Evolutionary conservation across 441 rosid species (phyloP), one percentile per base, ranked within the genome.

Genomic region (Gossypium trilobum): DNA sequence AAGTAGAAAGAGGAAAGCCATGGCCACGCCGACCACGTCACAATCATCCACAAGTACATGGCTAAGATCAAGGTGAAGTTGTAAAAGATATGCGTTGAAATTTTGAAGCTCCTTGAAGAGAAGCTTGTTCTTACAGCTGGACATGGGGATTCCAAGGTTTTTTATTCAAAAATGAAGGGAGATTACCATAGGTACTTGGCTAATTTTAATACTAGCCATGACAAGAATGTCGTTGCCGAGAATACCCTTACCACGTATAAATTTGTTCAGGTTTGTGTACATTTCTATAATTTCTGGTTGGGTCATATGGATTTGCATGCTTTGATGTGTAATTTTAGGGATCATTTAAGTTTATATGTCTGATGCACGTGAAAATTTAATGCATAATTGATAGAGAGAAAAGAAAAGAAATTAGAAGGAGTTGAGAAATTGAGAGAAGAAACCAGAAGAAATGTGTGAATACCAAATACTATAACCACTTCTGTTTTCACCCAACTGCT

Each of bases 1-100:
- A 90, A 89, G 81, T 91, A 87, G 79, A 89, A 88, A 75, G 95
- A 89, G 83, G 86, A 89, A 66, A 77, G 82, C 25, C 87, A 88
- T 68, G 92, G 91, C 22, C 85, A 85, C 70, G 81, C 80, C 10
- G 88, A 83, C 36, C 86, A 86, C 55, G 88, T 86, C 7, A 58
- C 81, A 27, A 42, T 81, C 48, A 88, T 89, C 78, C 82, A 79
- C 57, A 91, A 80, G 3, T 89, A 89, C 77, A 81, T 85, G 78
- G 69, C 84, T 70, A 88, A 89, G 79, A 89, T 89, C 69, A 91
- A 89, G 81, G 13, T 58, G 11, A 91, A 89, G 74, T 87, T 89
- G 74, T 77, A 87, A 22, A 80, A 82, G 72, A 88, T 88, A 74
- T 88, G 95, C 50, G 78, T 79, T 20, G 90, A 89, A 48, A 87